Conservation (phyloP, 192 early-diverging fungal species). For the Coemansia sp. region DNA sequence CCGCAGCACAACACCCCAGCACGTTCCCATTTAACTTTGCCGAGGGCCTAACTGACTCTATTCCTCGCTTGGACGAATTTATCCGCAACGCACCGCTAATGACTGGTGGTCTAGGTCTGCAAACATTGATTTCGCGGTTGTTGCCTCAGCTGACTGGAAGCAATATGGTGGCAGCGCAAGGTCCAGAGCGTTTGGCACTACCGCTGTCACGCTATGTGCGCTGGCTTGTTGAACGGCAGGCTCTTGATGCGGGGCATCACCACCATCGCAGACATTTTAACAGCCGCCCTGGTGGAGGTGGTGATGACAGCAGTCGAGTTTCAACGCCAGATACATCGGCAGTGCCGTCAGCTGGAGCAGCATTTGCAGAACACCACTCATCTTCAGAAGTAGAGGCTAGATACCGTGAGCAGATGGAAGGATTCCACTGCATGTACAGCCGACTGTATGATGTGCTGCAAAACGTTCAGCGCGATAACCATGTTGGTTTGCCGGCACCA, state of each 20-base stretch:
- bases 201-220: constrained; percentile 44
- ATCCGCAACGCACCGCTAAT: constrained; percentile 32
- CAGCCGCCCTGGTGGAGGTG: not conserved
- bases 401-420: constrained; percentile 47
- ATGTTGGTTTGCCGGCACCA: constrained; percentile 36
- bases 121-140: constrained; percentile 42
- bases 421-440: constrained; percentile 57
- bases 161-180: constrained; percentile 18
- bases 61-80: constrained; percentile 38
- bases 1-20: not conserved
- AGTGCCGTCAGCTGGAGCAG: not conserved
- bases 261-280: constrained; percentile 7
- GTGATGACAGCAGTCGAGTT: constrained; percentile 13
- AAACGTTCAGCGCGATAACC: constrained; percentile 59
- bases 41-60: constrained; percentile 38
- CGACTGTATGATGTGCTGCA: constrained; percentile 70
- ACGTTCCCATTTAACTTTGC: constrained; percentile 27
- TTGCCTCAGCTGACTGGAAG: constrained; percentile 31
- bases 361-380: not conserved
- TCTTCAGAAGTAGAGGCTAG: constrained; percentile 8
- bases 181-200: constrained; percentile 36
- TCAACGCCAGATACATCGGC: constrained; percentile 15
- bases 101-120: constrained; percentile 36
- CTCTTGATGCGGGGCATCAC: constrained; percentile 12
- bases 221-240: constrained; percentile 27